Evolutionary conservation across 1,139 yeast genomes (phyloP), one percentile per base, ranked within the genome.

Genomic region (Magnusiomyces paraingens): DNA sequence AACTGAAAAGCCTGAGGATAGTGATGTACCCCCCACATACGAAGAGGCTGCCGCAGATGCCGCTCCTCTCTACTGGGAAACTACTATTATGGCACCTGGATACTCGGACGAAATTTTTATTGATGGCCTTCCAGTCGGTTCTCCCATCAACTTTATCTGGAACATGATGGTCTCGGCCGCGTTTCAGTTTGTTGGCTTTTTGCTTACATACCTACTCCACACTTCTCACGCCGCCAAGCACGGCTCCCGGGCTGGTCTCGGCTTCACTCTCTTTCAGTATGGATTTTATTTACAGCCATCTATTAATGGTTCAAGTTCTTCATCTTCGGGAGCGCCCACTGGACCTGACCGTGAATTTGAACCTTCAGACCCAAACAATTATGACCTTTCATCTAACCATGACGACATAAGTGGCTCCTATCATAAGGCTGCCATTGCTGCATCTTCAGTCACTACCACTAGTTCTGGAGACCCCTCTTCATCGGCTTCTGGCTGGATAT

Each of bases 141-240:
- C 87, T 63, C 69, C 87, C 29, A 83, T 95, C 48, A 89, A 88
- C 66, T 85, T 90, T 62, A 73, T 88, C 2, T 93, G 99, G 98
- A 91, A 91, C 70, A 79, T 83, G 62, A 77, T 90, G 65, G 95
- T 93, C 1, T 83, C 96, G 18, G 79, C 89, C 14, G 88, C 95
- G 44, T 93, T 93, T 73, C 97, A 93, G 69, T 88, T 88, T 67
- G 85, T 93, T 41, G 99, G 99, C 5, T 94, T 94, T 69, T 77
- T 93, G 52, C 76, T 93, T 54, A 91, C 99, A 22, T 93, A 91
- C 68, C 73, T 93, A 50, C 74, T 94, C 54, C 99, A 93, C 70
- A 91, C 99, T 1, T 88, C 97, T 1, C 99, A 93, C 66, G 98
- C 98, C 5, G 96, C 98, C 3, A 89, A 89, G 66, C 93, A 91